Percentiles rank a stretch among this genome's conserved stretches.
Evolutionary conservation across 169 alveolate species (phyloP).

Genomic region (Eimeria acervulina): DNA sequence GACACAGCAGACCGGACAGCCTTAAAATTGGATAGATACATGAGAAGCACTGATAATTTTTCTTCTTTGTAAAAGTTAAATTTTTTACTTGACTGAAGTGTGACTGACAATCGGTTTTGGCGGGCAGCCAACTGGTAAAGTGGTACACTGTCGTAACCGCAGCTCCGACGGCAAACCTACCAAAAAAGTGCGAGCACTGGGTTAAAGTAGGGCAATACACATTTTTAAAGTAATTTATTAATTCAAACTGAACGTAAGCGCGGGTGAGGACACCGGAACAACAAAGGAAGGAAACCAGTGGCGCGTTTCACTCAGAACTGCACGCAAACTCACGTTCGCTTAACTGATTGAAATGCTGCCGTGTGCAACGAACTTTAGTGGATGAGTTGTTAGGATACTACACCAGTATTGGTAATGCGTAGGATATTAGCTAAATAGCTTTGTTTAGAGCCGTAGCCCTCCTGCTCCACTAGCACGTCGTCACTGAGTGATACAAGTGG

Average conservation of each 20-base stretch:
- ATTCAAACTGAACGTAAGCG: not conserved
- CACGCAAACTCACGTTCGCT: not conserved
- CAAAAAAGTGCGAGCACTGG: not conserved
- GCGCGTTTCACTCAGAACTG: not conserved
- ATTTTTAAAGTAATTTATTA: not conserved
- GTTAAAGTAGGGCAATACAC: not conserved
- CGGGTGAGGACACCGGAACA: not conserved
- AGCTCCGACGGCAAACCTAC: not conserved
- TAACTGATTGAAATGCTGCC: not conserved
- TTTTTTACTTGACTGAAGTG: not conserved
- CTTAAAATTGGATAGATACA: not conserved
- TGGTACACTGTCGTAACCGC: not conserved
- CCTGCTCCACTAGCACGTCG: slow-evolving; percentile 9
- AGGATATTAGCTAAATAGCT: not conserved
- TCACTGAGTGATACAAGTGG: not conserved
- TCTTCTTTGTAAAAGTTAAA: not conserved
- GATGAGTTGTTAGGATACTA: not conserved
- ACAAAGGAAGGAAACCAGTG: not conserved
- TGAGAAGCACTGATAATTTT: not conserved
- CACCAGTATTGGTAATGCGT: not conserved
- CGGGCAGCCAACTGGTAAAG: not conserved
- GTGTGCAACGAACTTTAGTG: not conserved
- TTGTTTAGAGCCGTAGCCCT: not conserved
- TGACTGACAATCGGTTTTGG: not conserved
- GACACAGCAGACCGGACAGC: not conserved